These are phyloP conservation scores for Inonotus hispidus DNA, from an alignment of 1,284 basidiomycete genomes.

Conservation along the genomic window DNA sequence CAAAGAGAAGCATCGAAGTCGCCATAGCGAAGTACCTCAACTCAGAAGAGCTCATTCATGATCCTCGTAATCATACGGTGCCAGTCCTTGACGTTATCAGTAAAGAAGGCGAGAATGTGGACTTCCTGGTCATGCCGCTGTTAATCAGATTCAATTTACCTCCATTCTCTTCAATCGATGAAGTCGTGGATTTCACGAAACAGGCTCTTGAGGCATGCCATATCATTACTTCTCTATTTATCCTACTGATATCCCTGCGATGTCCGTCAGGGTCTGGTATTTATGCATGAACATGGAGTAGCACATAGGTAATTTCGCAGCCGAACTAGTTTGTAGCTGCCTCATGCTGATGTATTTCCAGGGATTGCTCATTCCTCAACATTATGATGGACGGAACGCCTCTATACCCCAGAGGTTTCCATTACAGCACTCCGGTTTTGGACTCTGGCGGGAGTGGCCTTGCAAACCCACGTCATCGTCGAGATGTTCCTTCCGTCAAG, in stretches of 20 bases:
- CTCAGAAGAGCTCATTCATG: constrained; percentile 15
- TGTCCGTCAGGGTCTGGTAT: background rate
- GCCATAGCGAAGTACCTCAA: constrained; percentile 23
- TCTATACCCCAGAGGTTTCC: constrained; percentile 27
- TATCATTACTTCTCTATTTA: background rate
- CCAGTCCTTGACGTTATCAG: constrained; percentile 27
- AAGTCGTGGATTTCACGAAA: constrained; percentile 30
- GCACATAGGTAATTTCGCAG: constrained; percentile 16
- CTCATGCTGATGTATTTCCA: constrained; percentile 20
- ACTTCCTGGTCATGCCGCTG: constrained; percentile 31
- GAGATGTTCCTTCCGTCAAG: constrained; percentile 16
- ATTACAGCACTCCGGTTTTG: constrained; percentile 11
- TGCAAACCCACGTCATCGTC: constrained; percentile 7
- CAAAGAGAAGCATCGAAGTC: constrained; percentile 16
- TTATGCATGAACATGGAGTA: background rate
- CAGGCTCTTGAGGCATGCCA: constrained; percentile 24
- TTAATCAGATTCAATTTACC: constrained; percentile 27
- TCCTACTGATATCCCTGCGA: background rate
- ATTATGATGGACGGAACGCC: constrained; percentile 34
- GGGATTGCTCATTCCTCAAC: constrained; percentile 35
- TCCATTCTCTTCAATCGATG: constrained; percentile 27
- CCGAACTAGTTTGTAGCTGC: constrained; percentile 21
- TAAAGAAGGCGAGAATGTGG: constrained; percentile 20
- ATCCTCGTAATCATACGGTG: constrained; percentile 29
- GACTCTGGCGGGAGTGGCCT: background rate